These are phyloP conservation scores for Phytopythium kandeliae DNA, from an alignment of 352 stramenopile species.

Conservation along the genomic window DNA sequence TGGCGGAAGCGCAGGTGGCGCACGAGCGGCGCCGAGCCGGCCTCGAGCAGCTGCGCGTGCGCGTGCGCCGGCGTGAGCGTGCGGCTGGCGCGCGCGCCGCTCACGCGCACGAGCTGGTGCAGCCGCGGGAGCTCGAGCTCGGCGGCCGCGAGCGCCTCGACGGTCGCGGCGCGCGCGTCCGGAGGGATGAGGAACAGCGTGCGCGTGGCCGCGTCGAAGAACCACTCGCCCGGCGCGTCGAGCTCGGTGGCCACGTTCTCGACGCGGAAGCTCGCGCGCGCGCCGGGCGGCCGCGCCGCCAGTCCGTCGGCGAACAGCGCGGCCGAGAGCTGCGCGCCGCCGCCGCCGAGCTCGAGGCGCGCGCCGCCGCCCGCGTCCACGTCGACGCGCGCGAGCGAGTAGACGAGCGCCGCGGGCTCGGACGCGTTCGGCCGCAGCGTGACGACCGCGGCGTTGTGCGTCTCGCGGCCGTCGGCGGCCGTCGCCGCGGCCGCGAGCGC, in stretches of 20 bases:
- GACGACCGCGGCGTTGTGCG: conserved; percentile 9
- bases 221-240: conserved; percentile 61
- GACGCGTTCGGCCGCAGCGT: not conserved
- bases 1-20: conserved; percentile 51
- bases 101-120: conserved; percentile 57
- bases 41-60: conserved; percentile 36
- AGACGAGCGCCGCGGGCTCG: conserved; percentile 8
- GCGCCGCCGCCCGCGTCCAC: conserved; percentile 14
- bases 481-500: conserved; percentile 10
- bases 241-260: conserved; percentile 65
- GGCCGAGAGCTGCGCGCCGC: conserved; percentile 43
- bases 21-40: conserved; percentile 22
- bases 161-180: conserved; percentile 13
- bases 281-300: conserved; percentile 3
- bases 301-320: conserved; percentile 32
- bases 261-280: conserved; percentile 33
- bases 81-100: conserved; percentile 50
- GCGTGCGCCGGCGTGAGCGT: conserved; percentile 30
- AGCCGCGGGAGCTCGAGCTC: conserved; percentile 52
- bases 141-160: conserved; percentile 15
- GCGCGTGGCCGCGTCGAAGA: conserved; percentile 43
- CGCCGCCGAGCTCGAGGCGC: conserved; percentile 32
- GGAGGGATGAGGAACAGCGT: conserved; percentile 59
- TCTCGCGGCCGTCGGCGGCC: not conserved
- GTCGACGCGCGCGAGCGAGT: conserved; percentile 28